Percentiles rank a stretch among this genome's conserved stretches.
Conservation (phyloP, 164 flowering plant species). For the Dillenia turbinata region DNA sequence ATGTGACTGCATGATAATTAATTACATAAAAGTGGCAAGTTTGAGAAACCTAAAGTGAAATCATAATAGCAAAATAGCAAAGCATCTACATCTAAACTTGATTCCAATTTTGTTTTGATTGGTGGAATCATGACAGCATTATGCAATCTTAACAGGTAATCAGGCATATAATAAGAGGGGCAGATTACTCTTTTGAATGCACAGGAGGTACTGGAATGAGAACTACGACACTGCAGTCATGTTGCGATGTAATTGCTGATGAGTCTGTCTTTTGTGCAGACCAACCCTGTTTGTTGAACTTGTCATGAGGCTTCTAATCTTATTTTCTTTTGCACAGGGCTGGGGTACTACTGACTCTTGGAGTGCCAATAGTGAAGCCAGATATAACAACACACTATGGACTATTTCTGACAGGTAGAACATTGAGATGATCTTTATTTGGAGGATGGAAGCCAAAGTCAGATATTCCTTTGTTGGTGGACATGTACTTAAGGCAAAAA, state of each 20-base stretch:
- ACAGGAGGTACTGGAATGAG: constrained; percentile 77
- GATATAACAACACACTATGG: constrained; percentile 77
- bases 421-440: constrained; percentile 73
- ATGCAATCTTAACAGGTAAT: constrained; percentile 51
- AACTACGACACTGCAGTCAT: constrained; percentile 85
- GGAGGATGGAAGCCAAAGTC: constrained; percentile 98
- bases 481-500: constrained; percentile 71
- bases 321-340: constrained; percentile 40
- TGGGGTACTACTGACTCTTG: constrained; percentile 94
- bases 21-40: too few relatives aligned
- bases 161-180: constrained; percentile 70
- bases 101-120: too few relatives aligned
- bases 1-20: too few relatives aligned
- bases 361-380: constrained; percentile 90
- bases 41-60: too few relatives aligned
- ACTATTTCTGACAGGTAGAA: constrained; percentile 72
- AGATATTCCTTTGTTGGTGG: constrained; percentile 72
- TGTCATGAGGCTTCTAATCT: neutral
- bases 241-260: constrained; percentile 60
- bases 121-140: too few relatives aligned
- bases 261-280: neutral
- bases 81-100: too few relatives aligned
- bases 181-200: constrained; percentile 92
- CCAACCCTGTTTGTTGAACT: neutral
- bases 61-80: too few relatives aligned